Conservation (phyloP, 225 moss, liverwort and hornwort species). For the Thuidium tamariscinum region DNA sequence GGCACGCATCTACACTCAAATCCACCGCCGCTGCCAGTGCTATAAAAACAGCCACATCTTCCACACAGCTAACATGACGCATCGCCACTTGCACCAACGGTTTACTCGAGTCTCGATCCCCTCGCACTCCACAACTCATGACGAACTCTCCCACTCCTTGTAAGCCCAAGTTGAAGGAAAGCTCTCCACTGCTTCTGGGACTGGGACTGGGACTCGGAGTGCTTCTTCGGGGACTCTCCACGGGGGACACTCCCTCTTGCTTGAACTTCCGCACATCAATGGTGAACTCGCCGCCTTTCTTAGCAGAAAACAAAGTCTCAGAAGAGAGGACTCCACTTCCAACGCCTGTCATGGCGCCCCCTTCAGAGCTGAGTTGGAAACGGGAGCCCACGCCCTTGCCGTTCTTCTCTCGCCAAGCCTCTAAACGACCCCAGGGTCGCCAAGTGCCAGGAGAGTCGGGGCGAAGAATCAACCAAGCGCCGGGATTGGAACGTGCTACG, state of each 20-base stretch:
- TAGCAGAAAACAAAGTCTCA: slow-evolving; percentile 40
- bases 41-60: slow-evolving; percentile 78
- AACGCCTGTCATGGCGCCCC: slow-evolving; percentile 48
- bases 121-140: slow-evolving; percentile 71
- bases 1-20: slow-evolving; percentile 82
- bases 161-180: slow-evolving; percentile 46
- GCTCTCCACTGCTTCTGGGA: slow-evolving; percentile 69
- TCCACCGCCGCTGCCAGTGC: slow-evolving; percentile 81
- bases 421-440: slow-evolving; percentile 75
- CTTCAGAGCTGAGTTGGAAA: slow-evolving; percentile 66
- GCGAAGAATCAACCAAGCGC: slow-evolving; percentile 76
- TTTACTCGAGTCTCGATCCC: slow-evolving; percentile 46
- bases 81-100: slow-evolving; percentile 70
- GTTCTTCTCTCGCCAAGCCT: slow-evolving; percentile 76
- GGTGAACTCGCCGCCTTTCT: slow-evolving; percentile 68
- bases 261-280: slow-evolving; percentile 60
- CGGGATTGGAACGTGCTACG: slow-evolving; percentile 71
- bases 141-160: slow-evolving; percentile 75
- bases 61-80: slow-evolving; percentile 71
- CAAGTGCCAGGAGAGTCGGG: slow-evolving; percentile 58
- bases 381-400: slow-evolving; percentile 57
- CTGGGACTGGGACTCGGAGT: slow-evolving; percentile 32
- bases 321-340: slow-evolving; percentile 43
- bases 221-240: slow-evolving; percentile 40
- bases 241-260: slow-evolving; percentile 47